These are phyloP conservation scores for Cercospora beticola DNA, from an alignment of 2,329 filamentous ascomycete species.

Conservation along the genomic window DNA sequence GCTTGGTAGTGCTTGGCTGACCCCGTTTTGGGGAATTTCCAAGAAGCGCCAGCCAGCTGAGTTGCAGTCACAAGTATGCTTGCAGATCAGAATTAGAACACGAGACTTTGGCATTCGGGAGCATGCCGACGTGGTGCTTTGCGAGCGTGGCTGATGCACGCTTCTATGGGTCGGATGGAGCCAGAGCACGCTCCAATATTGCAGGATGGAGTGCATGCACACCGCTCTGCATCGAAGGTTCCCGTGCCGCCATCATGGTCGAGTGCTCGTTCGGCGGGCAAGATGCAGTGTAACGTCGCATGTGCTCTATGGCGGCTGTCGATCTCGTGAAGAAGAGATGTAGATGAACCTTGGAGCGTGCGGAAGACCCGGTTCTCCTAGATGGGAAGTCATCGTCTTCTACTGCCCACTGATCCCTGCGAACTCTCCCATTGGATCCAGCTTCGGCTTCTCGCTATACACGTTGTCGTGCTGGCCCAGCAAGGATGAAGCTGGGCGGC, in stretches of 20 bases:
- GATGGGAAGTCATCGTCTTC: background rate
- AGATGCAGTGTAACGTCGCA: background rate
- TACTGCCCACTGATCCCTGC: background rate
- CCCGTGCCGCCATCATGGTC: background rate
- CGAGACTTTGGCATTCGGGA: background rate
- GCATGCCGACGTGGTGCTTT: background rate
- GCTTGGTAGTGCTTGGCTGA: constrained; percentile 9
- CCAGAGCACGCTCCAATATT: background rate
- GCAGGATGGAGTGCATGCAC: background rate
- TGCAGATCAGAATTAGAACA: constrained; percentile 3
- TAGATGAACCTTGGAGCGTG: background rate
- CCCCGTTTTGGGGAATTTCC: background rate
- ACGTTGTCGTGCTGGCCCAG: background rate
- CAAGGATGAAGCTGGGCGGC: background rate
- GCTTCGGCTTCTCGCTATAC: background rate
- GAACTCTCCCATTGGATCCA: background rate
- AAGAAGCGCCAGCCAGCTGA: constrained; percentile 1
- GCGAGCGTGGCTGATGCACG: background rate
- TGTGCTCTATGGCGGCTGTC: background rate
- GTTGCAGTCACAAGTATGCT: background rate
- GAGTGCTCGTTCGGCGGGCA: background rate
- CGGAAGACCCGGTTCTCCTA: background rate
- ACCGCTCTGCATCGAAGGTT: background rate
- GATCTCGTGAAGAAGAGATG: background rate
- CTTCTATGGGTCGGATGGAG: background rate